Evolutionary conservation across 2,329 filamentous ascomycete genomes (phyloP).

Genomic region (Alternaria arbusti): DNA sequence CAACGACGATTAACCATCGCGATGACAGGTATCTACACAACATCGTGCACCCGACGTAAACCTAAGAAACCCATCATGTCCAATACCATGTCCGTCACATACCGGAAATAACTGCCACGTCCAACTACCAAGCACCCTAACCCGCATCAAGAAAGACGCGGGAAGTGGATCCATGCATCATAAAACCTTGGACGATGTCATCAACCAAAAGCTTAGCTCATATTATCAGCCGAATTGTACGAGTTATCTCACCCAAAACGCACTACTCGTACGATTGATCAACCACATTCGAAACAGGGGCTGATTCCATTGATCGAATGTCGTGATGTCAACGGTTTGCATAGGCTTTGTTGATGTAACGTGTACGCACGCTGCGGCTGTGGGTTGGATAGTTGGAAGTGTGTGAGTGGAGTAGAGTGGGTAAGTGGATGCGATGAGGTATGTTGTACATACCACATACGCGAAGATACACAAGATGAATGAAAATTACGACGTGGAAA

Average conservation of each 20-base stretch:
- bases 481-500: not conserved
- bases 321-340: not conserved
- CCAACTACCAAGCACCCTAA: not conserved
- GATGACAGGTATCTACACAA: not conserved
- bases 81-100: not conserved
- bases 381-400: not conserved
- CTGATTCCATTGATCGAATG: not conserved
- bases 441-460: not conserved
- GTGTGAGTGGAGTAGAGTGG: not conserved
- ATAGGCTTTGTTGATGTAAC: not conserved
- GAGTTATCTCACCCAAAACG: not conserved
- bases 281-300: not conserved
- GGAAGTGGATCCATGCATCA: not conserved
- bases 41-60: not conserved
- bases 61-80: not conserved
- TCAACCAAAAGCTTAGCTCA: slow-evolving; percentile 5
- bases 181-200: slow-evolving; percentile 12
- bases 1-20: not conserved
- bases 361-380: not conserved
- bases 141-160: not conserved
- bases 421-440: not conserved
- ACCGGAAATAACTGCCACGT: not conserved
- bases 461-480: not conserved
- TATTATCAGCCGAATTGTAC: not conserved
- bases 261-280: not conserved